Percentiles rank a stretch among this genome's conserved stretches.
Evolutionary conservation across 257 asterid species (phyloP).

Genomic region (Rehmannia glutinosa): DNA sequence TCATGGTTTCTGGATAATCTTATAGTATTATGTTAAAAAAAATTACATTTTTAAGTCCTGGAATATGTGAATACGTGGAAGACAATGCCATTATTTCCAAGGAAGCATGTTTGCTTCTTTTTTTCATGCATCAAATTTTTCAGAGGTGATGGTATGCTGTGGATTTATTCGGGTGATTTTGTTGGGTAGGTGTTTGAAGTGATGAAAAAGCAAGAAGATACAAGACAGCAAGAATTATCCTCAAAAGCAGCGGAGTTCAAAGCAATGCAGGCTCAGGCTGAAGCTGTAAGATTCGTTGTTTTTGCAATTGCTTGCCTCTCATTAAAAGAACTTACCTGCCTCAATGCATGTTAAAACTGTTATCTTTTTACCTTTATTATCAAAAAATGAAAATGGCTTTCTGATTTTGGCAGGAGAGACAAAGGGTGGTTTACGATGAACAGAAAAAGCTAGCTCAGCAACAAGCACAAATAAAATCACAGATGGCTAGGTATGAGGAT

Average conservation of each 20-base stretch:
- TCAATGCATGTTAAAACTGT: neutral
- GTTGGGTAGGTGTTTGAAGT: constrained; percentile 51
- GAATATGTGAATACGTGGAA: neutral
- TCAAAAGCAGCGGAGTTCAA: constrained; percentile 62
- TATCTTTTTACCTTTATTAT: neutral
- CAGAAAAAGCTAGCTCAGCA: constrained; percentile 85
- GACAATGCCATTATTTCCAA: neutral
- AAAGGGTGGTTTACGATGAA: constrained; percentile 69
- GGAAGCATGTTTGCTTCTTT: neutral
- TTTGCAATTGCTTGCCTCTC: neutral
- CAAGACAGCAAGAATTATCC: constrained; percentile 50
- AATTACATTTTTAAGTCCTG: neutral
- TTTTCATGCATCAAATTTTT: neutral
- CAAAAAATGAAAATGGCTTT: neutral
- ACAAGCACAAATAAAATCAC: constrained; percentile 79
- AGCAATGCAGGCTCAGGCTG: constrained; percentile 78
- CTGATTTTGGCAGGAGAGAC: constrained; percentile 64
- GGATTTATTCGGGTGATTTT: constrained; percentile 5
- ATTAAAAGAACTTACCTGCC: neutral
- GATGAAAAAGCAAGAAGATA: constrained; percentile 70
- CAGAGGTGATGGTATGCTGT: neutral
- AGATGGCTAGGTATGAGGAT: constrained; percentile 85
- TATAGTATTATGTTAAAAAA: neutral
- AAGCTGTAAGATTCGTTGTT: constrained; percentile 45
- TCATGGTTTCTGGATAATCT: neutral